Conservation (phyloP, 148 eudicot genomes). For the Talinum fruticosum region DNA sequence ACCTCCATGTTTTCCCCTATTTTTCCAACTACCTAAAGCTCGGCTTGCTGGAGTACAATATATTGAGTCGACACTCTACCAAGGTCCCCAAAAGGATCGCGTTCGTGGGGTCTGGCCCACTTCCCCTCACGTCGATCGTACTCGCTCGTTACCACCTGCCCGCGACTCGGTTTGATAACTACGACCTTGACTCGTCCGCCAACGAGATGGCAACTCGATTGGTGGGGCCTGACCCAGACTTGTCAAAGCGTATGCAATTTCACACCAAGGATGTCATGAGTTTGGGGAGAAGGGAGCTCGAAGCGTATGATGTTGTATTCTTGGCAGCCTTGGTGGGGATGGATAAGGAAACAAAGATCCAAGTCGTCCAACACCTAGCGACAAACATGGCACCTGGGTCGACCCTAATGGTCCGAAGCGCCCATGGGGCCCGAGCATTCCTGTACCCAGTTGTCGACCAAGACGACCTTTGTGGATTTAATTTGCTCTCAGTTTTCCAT, state of each 20-base stretch:
- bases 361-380: conserved; percentile 56
- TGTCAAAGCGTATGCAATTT: conserved; percentile 64
- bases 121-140: conserved; percentile 83
- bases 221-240: conserved; percentile 51
- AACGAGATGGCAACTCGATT: conserved; percentile 63
- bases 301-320: conserved; percentile 69
- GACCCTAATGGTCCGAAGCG: conserved; percentile 79
- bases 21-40: conserved; percentile 73
- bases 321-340: conserved; percentile 90
- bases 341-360: conserved; percentile 56
- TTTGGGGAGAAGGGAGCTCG: conserved; percentile 45
- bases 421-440: conserved; percentile 85
- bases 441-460: conserved; percentile 82
- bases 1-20: conserved; percentile 71
- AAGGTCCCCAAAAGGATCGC: conserved; percentile 47
- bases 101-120: conserved; percentile 86
- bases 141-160: conserved; percentile 64
- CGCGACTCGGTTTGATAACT: conserved; percentile 64
- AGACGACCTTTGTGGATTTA: conserved; percentile 64
- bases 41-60: conserved; percentile 54
- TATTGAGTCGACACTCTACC: conserved; percentile 38
- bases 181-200: conserved; percentile 64
- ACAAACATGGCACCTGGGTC: conserved; percentile 78
- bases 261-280: conserved; percentile 68
- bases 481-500: conserved; percentile 66